Evolutionary conservation across 2,329 filamentous ascomycete genomes (phyloP).

Genomic region (Fusarium sororula): DNA sequence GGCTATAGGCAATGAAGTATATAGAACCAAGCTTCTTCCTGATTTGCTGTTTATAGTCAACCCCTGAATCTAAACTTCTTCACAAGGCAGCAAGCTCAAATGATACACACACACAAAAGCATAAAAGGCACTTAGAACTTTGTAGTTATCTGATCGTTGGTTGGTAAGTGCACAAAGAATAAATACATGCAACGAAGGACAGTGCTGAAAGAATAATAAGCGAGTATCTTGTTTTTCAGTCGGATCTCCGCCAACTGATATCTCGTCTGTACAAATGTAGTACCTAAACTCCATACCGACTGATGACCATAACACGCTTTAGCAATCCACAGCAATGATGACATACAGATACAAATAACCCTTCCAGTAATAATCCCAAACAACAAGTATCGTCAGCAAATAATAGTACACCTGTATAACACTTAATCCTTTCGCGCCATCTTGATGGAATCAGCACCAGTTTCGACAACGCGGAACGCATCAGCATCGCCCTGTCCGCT

Average conservation of each 20-base stretch:
- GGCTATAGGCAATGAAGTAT: accelerated
- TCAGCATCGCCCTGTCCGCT: slow-evolving; percentile 78
- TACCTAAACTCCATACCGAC: not conserved
- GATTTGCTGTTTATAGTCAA: not conserved
- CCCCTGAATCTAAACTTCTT: not conserved
- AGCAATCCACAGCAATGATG: not conserved
- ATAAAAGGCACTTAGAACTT: not conserved
- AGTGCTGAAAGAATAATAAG: not conserved
- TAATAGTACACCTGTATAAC: not conserved
- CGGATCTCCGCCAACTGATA: not conserved
- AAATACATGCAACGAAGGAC: accelerated
- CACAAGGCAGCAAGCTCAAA: not conserved
- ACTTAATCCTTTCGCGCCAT: slow-evolving; percentile 44
- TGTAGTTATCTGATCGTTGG: accelerated
- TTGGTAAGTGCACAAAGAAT: not conserved
- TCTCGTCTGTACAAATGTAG: not conserved
- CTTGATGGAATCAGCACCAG: slow-evolving; percentile 64
- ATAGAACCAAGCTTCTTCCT: not conserved
- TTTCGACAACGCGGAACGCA: slow-evolving; percentile 82
- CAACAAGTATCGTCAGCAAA: not conserved
- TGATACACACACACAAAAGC: not conserved
- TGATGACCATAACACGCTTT: not conserved
- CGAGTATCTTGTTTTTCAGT: not conserved
- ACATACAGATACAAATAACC: not conserved
- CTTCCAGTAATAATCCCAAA: not conserved